Conservation (phyloP, 345 rosid genomes). For the Bruguiera gymnorhiza region DNA sequence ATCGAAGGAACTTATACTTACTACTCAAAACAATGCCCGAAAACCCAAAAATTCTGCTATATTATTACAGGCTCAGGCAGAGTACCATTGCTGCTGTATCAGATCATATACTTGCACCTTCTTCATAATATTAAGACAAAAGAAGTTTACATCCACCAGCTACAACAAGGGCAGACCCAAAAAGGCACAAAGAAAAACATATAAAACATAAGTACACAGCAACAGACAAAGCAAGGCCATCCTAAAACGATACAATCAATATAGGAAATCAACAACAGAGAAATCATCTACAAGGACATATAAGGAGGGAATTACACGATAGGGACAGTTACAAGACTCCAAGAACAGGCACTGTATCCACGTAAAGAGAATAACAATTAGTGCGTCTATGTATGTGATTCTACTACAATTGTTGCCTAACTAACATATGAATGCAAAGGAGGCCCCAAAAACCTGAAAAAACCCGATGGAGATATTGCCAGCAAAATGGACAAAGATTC, state of each 20-base stretch:
- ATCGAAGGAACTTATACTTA: too few species aligned
- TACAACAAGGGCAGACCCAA: not conserved
- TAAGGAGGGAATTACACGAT: conserved; percentile 6
- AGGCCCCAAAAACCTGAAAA: not conserved
- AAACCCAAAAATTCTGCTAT: too few species aligned
- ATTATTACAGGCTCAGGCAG: too few species aligned
- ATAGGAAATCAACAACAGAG: not conserved
- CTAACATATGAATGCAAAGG: not conserved
- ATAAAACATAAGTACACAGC: conserved; percentile 7
- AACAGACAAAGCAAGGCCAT: conserved; percentile 19
- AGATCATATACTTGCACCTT: not conserved
- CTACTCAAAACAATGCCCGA: too few species aligned
- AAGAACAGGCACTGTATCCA: not conserved
- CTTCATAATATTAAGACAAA: not conserved
- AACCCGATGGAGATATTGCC: not conserved
- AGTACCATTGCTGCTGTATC: too few species aligned
- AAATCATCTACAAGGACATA: conserved; percentile 6
- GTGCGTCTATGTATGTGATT: not conserved
- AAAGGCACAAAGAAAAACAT: not conserved
- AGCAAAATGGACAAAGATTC: not conserved
- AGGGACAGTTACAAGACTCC: conserved; percentile 6
- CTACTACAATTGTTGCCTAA: not conserved
- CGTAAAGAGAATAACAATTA: not conserved
- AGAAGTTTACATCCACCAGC: conserved; percentile 1
- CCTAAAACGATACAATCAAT: conserved; percentile 1